Percentiles rank a stretch among this genome's conserved stretches.
Conservation (phyloP, 169 alveolate species). For the Cryptosporidium parvum region DNA sequence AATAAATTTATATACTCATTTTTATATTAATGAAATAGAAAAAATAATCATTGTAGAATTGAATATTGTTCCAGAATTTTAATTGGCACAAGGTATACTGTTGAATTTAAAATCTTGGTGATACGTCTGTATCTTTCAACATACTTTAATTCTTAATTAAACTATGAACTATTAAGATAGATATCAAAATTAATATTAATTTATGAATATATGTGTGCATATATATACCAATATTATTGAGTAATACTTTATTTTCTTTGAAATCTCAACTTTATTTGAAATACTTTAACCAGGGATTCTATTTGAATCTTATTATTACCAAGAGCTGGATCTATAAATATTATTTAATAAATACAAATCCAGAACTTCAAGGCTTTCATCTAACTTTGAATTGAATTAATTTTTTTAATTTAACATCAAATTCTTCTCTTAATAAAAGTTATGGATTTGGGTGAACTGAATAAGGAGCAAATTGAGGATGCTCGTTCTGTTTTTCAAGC, state of each 20-base stretch:
- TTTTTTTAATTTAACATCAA: too few species aligned
- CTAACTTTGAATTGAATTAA: too few species aligned
- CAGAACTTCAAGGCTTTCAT: neutral
- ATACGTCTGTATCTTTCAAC: too few species aligned
- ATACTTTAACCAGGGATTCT: neutral
- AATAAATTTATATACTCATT: neutral
- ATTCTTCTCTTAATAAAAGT: neutral
- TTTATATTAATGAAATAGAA: too few species aligned
- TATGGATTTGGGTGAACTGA: slow-evolving; percentile 80
- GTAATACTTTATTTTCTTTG: neutral
- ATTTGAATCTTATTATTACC: neutral
- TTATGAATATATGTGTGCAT: neutral
- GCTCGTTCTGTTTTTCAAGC: slow-evolving; percentile 89
- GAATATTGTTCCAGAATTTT: neutral
- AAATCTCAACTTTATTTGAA: too few species aligned
- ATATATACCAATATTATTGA: neutral
- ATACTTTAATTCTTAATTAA: too few species aligned
- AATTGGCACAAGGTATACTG: neutral
- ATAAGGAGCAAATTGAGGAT: slow-evolving; percentile 88
- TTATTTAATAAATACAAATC: neutral
- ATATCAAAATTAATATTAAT: neutral
- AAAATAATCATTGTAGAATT: neutral
- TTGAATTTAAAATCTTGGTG: neutral
- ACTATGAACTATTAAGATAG: neutral
- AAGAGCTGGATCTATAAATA: neutral